Evolutionary conservation across 495 filamentous ascomycete genomes (phyloP).

Genomic region (Aspergillus wentii): DNA sequence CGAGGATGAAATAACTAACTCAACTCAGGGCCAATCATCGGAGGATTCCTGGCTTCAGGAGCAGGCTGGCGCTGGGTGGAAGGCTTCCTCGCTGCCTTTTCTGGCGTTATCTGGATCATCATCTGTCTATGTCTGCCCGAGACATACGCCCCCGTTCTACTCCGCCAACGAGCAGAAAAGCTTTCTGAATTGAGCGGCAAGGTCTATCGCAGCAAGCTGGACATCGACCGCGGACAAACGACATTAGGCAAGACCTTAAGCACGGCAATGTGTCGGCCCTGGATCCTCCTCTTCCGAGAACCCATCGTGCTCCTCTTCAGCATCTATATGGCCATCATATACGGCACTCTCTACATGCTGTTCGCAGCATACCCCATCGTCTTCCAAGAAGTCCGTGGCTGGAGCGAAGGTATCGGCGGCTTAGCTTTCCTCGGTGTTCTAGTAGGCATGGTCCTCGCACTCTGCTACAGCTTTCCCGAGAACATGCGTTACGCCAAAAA

Average conservation of each 20-base stretch:
- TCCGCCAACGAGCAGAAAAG: slow-evolving; percentile 42
- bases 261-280: slow-evolving; percentile 35
- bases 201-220: slow-evolving; percentile 41
- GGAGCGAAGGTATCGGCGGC: slow-evolving; percentile 62
- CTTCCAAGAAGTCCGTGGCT: slow-evolving; percentile 66
- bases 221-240: slow-evolving; percentile 26
- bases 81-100: slow-evolving; percentile 42
- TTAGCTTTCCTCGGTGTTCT: slow-evolving; percentile 73
- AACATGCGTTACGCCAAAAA: slow-evolving; percentile 35
- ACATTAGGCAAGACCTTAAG: slow-evolving; percentile 24
- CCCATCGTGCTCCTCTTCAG: slow-evolving; percentile 57
- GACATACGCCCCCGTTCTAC: slow-evolving; percentile 51
- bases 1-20: slow-evolving; percentile 13
- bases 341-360: slow-evolving; percentile 70
- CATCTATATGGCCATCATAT: slow-evolving; percentile 65
- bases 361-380: slow-evolving; percentile 76
- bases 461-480: slow-evolving; percentile 34
- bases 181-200: slow-evolving; percentile 46
- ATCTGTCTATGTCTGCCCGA: slow-evolving; percentile 46
- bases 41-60: slow-evolving; percentile 50
- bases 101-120: slow-evolving; percentile 44
- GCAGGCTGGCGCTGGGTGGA: slow-evolving; percentile 62
- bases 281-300: slow-evolving; percentile 35
- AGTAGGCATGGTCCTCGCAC: slow-evolving; percentile 65
- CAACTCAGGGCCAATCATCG: slow-evolving; percentile 41